Percentiles rank a stretch among this genome's conserved stretches.
These are phyloP conservation scores for Cystoisospora suis DNA, from an alignment of 169 alveolate genomes.

Conservation along the genomic window DNA sequence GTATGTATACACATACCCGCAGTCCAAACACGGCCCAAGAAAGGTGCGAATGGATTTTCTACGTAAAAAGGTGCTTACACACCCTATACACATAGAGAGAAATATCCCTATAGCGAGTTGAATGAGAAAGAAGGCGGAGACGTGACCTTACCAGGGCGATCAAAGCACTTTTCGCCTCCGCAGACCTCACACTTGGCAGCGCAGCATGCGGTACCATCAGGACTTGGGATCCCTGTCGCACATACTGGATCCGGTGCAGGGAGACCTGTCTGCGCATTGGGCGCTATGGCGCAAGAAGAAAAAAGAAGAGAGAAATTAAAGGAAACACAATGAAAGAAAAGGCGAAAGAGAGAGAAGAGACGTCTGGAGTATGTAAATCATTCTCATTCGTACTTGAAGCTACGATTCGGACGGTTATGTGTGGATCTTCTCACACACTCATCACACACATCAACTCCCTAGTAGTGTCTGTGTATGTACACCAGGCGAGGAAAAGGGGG, in stretches of 20 bases:
- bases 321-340: background rate
- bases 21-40: too few species aligned
- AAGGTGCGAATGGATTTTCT: too few species aligned
- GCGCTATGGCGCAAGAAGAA: background rate
- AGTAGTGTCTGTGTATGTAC: too few species aligned
- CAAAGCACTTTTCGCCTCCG: constrained; percentile 14
- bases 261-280: background rate
- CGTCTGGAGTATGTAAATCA: too few species aligned
- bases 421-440: too few species aligned
- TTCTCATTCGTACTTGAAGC: too few species aligned
- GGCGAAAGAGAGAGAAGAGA: background rate
- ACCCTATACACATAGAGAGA: background rate
- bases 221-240: constrained; percentile 18
- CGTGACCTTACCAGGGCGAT: background rate
- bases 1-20: too few species aligned
- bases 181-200: constrained; percentile 19
- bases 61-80: background rate
- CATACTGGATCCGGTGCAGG: background rate
- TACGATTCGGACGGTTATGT: too few species aligned
- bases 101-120: background rate
- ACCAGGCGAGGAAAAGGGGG: too few species aligned
- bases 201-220: constrained; percentile 14
- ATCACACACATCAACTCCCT: too few species aligned
- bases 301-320: background rate
- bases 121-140: background rate